These are phyloP conservation scores for Takashimella koratensis DNA, from an alignment of 1,284 basidiomycete genomes.

Conservation along the genomic window DNA sequence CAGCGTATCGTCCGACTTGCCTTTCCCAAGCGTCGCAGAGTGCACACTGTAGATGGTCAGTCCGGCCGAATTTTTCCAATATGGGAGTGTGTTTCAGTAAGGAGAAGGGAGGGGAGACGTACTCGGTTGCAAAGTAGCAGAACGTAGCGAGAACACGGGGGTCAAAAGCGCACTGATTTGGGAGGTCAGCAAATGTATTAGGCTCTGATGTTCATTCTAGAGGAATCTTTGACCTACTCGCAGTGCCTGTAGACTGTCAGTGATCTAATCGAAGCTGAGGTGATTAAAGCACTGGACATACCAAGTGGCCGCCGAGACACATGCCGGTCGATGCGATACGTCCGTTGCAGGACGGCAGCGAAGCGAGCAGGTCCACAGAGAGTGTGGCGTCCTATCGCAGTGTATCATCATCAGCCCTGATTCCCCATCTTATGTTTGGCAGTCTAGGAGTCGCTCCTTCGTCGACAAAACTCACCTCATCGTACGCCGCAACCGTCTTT, in stretches of 20 bases:
- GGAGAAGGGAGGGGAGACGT: conserved; percentile 2
- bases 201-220: no score
- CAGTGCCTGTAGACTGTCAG: conserved; percentile 52
- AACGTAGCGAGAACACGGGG: conserved; percentile 74
- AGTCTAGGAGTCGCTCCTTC: neutral
- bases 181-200: no score
- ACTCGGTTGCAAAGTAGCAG: conserved; percentile 89
- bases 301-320: conserved; percentile 54
- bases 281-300: conserved; percentile 43
- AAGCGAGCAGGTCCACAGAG: conserved; percentile 67
- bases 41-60: conserved; percentile 57
- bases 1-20: conserved; percentile 71
- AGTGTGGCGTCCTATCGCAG: conserved; percentile 65
- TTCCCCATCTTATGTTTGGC: neutral
- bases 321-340: conserved; percentile 64
- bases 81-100: no score
- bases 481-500: conserved; percentile 75
- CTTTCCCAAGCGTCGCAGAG: conserved; percentile 76
- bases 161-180: conserved; percentile 85
- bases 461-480: conserved; percentile 63
- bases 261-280: neutral
- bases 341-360: conserved; percentile 77
- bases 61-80: no score
- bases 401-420: neutral
- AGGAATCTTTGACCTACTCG: no score